Conservation (phyloP, 129 eudicot species). For the Rutidosis leptorrhynchoides region DNA sequence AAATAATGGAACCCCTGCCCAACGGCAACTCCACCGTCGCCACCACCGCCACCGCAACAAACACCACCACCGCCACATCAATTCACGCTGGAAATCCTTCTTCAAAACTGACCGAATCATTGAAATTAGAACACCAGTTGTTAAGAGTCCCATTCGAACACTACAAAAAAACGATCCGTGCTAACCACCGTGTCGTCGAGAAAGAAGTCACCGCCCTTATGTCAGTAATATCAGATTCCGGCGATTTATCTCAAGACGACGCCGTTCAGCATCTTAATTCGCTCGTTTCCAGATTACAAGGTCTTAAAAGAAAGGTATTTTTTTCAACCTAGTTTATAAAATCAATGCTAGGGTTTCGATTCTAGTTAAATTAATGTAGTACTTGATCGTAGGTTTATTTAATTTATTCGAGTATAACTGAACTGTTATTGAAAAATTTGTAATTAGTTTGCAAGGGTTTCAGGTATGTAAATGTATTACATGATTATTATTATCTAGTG, state of each 20-base stretch:
- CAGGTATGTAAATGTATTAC: neutral
- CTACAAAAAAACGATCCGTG: constrained; percentile 94
- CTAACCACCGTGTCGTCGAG: constrained; percentile 85
- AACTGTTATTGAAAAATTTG: constrained; percentile 4
- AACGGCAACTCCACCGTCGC: constrained; percentile 55
- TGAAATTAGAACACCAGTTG: constrained; percentile 86
- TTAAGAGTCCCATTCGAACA: constrained; percentile 90
- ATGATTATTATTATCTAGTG: no score
- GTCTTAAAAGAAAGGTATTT: constrained; percentile 82
- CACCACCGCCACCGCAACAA: constrained; percentile 11
- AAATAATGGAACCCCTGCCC: constrained; percentile 52
- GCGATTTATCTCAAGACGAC: constrained; percentile 52
- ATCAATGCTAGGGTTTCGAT: constrained; percentile 18
- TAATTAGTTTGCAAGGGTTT: constrained; percentile 9
- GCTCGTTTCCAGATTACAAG: constrained; percentile 87
- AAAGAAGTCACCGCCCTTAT: constrained; percentile 81
- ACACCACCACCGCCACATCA: constrained; percentile 23
- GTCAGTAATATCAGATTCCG: constrained; percentile 49
- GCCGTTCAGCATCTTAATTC: constrained; percentile 82
- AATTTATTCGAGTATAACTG: neutral
- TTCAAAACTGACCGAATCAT: constrained; percentile 62
- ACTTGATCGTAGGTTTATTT: neutral
- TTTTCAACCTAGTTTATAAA: no score
- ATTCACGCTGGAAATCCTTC: constrained; percentile 30
- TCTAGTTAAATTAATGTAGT: constrained; percentile 4